These are phyloP conservation scores for Cochlearia excelsa DNA, from an alignment of 345 rosid species.

Conservation along the genomic window DNA sequence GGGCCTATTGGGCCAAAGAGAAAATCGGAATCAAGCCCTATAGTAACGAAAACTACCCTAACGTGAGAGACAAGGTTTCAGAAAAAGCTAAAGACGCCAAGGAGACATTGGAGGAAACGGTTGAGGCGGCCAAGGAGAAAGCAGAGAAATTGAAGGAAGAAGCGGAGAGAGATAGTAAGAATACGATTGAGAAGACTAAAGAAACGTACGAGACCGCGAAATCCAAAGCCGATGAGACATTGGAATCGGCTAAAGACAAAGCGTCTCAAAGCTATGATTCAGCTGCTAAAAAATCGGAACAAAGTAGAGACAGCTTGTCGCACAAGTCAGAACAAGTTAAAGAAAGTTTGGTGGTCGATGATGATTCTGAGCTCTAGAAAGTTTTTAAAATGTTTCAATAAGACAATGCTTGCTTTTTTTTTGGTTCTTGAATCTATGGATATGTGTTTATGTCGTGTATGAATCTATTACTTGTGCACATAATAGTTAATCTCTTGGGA, in stretches of 20 bases:
- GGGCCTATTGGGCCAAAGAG: conserved; percentile 29
- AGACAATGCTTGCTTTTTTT: too few relatives aligned
- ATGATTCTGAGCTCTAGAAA: conserved; percentile 34
- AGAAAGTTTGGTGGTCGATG: conserved; percentile 20
- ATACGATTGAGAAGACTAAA: conserved; percentile 27
- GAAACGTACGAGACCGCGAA: conserved; percentile 30
- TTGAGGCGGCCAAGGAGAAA: conserved; percentile 27
- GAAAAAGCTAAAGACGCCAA: conserved; percentile 34
- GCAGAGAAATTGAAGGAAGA: conserved; percentile 31
- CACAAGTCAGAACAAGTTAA: conserved; percentile 32
- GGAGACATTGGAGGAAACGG: conserved; percentile 31
- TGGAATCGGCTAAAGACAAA: conserved; percentile 33
- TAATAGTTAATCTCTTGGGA: too few relatives aligned
- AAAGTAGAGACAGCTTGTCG: conserved; percentile 31
- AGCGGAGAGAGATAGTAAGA: conserved; percentile 24
- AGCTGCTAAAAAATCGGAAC: conserved; percentile 29
- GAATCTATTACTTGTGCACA: too few relatives aligned
- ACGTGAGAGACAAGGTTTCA: conserved; percentile 24
- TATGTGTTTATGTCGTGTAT: too few relatives aligned
- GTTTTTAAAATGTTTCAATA: too few relatives aligned
- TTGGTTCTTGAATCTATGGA: too few relatives aligned
- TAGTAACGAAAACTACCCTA: conserved; percentile 4
- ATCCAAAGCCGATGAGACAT: conserved; percentile 27
- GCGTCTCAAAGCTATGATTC: conserved; percentile 28
- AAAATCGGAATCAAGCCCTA: conserved; percentile 25